Percentiles rank a stretch among this genome's conserved stretches.
These are phyloP conservation scores for Marasmius oreades DNA, from an alignment of 1,284 basidiomycete genomes.

Conservation along the genomic window DNA sequence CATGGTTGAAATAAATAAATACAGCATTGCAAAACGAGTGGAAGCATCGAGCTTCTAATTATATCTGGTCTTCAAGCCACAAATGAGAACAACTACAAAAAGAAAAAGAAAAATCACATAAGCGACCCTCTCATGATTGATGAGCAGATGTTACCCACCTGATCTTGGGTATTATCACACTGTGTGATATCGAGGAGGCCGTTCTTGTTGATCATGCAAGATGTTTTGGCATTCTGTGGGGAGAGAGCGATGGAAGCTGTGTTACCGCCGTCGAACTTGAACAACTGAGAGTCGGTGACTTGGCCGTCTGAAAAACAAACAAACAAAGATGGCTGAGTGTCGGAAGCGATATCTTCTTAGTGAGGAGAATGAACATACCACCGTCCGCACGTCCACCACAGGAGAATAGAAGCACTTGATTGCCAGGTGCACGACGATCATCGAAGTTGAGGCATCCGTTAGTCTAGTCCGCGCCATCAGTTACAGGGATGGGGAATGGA, in stretches of 20 bases:
- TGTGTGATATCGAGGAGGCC: slow-evolving; percentile 8
- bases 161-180: slow-evolving; percentile 9
- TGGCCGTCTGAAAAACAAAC: slow-evolving; percentile 9
- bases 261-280: slow-evolving; percentile 10
- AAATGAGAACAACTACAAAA: neutral
- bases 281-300: slow-evolving; percentile 17
- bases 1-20: neutral
- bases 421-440: slow-evolving; percentile 16
- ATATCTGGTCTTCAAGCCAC: neutral
- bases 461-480: slow-evolving; percentile 7
- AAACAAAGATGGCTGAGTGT: neutral
- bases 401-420: slow-evolving; percentile 18
- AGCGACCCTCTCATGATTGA: neutral
- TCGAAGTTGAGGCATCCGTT: slow-evolving; percentile 19
- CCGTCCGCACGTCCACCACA: slow-evolving; percentile 20
- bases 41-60: neutral
- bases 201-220: slow-evolving; percentile 13
- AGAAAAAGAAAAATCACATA: neutral
- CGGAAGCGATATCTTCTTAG: neutral
- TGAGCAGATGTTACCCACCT: slow-evolving; percentile 3
- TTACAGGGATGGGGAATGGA: neutral
- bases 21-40: neutral
- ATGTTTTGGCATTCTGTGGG: slow-evolving; percentile 9
- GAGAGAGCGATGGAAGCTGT: slow-evolving; percentile 10
- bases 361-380: slow-evolving; percentile 4